Conservation (phyloP, 306 rosid species). For the Quercus rubra region DNA sequence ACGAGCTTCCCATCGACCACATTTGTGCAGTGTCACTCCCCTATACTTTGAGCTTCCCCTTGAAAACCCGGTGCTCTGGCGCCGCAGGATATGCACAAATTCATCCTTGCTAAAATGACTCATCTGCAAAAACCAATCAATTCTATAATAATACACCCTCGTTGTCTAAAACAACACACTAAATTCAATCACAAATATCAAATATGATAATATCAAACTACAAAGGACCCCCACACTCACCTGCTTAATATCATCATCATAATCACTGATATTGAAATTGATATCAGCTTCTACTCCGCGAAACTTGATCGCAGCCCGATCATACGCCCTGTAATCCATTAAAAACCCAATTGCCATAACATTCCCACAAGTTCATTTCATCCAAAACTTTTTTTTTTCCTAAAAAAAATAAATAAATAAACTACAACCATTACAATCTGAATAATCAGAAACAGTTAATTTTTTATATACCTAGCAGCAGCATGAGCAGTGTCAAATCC, state of each 20-base stretch:
- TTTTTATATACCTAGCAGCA: constrained; percentile 64
- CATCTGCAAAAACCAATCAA: constrained; percentile 51
- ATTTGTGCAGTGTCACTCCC: constrained; percentile 93
- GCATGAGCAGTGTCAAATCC: constrained; percentile 95
- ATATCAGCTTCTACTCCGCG: constrained; percentile 92
- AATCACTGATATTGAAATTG: constrained; percentile 70
- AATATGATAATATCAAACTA: not conserved
- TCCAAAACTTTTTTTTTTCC: not conserved
- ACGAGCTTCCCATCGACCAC: constrained; percentile 98
- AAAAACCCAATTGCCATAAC: constrained; percentile 6
- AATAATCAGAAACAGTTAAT: not conserved
- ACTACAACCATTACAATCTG: not conserved
- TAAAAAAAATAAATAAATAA: not conserved
- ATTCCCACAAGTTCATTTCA: not conserved
- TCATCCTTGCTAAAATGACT: constrained; percentile 74
- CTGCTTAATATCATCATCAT: constrained; percentile 83
- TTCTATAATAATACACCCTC: not conserved
- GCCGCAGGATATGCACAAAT: constrained; percentile 82
- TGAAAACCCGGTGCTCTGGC: constrained; percentile 91
- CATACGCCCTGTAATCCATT: constrained; percentile 65
- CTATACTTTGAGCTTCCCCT: constrained; percentile 91
- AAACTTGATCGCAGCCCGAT: constrained; percentile 94
- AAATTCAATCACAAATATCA: not conserved
- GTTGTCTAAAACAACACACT: not conserved
- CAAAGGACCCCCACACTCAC: constrained; percentile 22